Evolutionary conservation across 2,329 filamentous ascomycete genomes (phyloP).

Genomic region (Microdochium paspali): DNA sequence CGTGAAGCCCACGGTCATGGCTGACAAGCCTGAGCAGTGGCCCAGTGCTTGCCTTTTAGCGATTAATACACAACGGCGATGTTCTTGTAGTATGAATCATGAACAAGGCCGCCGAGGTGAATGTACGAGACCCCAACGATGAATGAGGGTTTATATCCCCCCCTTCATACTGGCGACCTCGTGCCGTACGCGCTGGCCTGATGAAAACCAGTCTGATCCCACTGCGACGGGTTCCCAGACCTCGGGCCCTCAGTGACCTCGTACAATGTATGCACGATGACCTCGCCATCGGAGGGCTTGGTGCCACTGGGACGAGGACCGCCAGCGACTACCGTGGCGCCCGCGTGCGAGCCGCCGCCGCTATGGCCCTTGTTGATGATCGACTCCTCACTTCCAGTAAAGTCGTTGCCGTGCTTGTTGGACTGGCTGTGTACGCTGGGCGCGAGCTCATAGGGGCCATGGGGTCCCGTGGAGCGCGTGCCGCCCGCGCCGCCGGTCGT

Average conservation of each 20-base stretch:
- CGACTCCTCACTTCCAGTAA: constrained; percentile 2
- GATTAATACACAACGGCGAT: too few relatives aligned
- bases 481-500: neutral
- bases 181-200: neutral
- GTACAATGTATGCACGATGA: neutral
- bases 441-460: constrained; percentile 4
- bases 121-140: too few relatives aligned
- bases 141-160: too few relatives aligned
- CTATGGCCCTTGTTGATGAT: constrained; percentile 1
- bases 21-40: too few relatives aligned
- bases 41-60: too few relatives aligned
- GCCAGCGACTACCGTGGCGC: neutral
- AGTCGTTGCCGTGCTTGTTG: neutral
- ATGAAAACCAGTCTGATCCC: neutral
- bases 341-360: neutral
- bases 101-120: too few relatives aligned
- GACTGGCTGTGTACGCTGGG: neutral
- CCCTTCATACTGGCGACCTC: neutral
- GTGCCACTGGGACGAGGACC: neutral
- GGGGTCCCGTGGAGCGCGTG: neutral
- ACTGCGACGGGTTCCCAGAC: neutral
- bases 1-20: too few relatives aligned
- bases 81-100: too few relatives aligned
- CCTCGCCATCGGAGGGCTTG: neutral
- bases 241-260: neutral